phyloP scores from a whole-genome alignment of 345 rosid genomes.

The Kandelia obovata region DNA sequence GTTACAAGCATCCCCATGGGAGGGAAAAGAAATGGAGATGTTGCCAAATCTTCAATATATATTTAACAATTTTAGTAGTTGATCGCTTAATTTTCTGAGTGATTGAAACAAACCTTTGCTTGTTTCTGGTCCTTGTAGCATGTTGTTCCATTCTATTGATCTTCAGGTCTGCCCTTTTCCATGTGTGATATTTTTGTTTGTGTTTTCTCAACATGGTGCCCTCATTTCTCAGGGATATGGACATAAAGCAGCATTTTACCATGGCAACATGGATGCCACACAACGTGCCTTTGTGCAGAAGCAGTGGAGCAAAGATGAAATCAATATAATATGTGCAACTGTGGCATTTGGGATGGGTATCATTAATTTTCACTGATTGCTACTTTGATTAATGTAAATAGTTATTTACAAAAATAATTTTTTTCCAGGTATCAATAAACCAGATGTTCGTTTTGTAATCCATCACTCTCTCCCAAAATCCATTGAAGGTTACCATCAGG shows the following conservation, averaged over 20 bases:
- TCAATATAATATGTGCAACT: conserved; percentile 95
- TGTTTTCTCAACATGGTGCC: conserved; percentile 13
- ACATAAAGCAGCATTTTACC: conserved; percentile 95
- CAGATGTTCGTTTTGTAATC: conserved; percentile 98
- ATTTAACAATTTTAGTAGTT: background rate
- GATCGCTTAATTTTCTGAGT: background rate
- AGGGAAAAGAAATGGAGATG: background rate
- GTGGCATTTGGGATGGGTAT: conserved; percentile 99
- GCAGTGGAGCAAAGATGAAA: conserved; percentile 99
- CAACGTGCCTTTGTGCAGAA: conserved; percentile 73
- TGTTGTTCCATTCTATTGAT: background rate
- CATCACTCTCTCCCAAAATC: conserved; percentile 99
- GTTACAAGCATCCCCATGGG: no score
- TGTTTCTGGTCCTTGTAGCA: background rate
- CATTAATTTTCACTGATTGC: conserved; percentile 15
- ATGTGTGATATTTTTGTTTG: conserved; percentile 3
- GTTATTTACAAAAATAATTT: conserved; percentile 26
- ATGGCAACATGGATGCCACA: conserved; percentile 87
- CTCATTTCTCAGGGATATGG: conserved; percentile 61
- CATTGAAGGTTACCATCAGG: conserved; percentile 99
- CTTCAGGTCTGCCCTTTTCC: background rate
- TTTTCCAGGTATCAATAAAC: conserved; percentile 90
- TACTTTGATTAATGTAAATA: conserved; percentile 20
- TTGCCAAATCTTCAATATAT: background rate
- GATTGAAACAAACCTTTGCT: background rate